These are phyloP conservation scores for Diplogelasinospora grovesii DNA, from an alignment of 495 filamentous ascomycete species.

Conservation along the genomic window DNA sequence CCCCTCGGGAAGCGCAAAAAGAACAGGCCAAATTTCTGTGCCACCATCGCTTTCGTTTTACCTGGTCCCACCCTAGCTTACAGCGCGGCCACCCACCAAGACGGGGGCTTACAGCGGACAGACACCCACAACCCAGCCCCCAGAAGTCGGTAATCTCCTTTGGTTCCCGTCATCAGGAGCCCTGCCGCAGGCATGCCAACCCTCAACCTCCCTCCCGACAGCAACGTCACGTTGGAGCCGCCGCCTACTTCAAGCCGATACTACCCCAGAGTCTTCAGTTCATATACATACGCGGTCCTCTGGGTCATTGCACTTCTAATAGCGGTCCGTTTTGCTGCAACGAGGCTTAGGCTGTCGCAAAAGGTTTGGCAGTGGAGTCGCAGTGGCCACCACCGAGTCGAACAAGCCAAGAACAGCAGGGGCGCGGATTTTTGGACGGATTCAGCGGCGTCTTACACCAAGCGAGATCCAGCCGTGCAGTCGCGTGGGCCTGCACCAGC, in stretches of 20 bases:
- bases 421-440: conserved; percentile 10
- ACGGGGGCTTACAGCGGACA: conserved; percentile 17
- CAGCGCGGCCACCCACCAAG: conserved; percentile 23
- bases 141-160: conserved; percentile 16
- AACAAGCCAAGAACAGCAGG: background rate
- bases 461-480: conserved; percentile 5
- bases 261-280: conserved; percentile 18
- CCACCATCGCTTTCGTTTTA: conserved; percentile 13
- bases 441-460: conserved; percentile 13
- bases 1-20: too few species aligned
- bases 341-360: background rate
- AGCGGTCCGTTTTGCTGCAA: conserved; percentile 2
- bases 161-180: conserved; percentile 14
- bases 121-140: conserved; percentile 11
- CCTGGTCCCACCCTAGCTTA: conserved; percentile 11
- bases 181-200: conserved; percentile 37
- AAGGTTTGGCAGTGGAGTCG: background rate
- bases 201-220: conserved; percentile 29
- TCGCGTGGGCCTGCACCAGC: background rate
- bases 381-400: conserved; percentile 2
- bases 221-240: conserved; percentile 26
- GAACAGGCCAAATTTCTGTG: conserved; percentile 19
- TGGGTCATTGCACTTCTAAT: conserved; percentile 22
- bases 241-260: conserved; percentile 12
- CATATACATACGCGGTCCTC: conserved; percentile 26